Evolutionary conservation across 1,139 yeast genomes (phyloP).

Genomic region (Diutina scorzettiae): DNA sequence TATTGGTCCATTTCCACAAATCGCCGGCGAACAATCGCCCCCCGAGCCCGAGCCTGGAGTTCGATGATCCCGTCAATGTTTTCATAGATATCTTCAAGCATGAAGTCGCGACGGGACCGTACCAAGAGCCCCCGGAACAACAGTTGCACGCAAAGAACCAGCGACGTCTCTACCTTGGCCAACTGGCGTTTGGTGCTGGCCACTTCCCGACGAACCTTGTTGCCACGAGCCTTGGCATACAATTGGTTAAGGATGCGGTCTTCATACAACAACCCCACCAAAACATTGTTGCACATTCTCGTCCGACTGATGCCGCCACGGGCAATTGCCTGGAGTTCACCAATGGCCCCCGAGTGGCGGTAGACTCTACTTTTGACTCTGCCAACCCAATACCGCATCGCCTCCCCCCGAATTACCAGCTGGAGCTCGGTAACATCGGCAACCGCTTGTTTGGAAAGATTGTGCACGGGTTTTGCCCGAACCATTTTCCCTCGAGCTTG

Average conservation of each 20-base stretch:
- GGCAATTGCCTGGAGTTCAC: constrained; percentile 23
- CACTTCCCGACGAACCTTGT: constrained; percentile 21
- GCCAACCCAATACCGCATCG: neutral
- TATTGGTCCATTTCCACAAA: constrained; percentile 31
- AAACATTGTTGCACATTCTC: constrained; percentile 30
- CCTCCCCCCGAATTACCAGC: constrained; percentile 5
- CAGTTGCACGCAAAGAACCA: constrained; percentile 22
- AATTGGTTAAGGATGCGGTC: constrained; percentile 26
- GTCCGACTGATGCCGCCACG: constrained; percentile 40
- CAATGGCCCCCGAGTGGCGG: constrained; percentile 13
- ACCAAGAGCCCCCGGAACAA: constrained; percentile 34
- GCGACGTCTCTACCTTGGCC: constrained; percentile 12
- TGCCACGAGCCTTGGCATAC: constrained; percentile 36
- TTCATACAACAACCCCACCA: constrained; percentile 29
- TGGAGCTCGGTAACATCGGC: neutral
- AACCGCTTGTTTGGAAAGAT: neutral
- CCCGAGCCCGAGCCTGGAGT: constrained; percentile 43
- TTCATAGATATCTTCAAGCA: constrained; percentile 41
- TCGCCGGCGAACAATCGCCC: constrained; percentile 24
- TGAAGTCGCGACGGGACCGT: constrained; percentile 38
- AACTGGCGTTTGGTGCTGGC: constrained; percentile 15
- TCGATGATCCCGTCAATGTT: constrained; percentile 24
- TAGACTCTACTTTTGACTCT: neutral
- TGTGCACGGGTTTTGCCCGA: neutral
- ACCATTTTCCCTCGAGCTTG: neutral